Evolutionary conservation across 306 rosid species (phyloP).

Genomic region (Medicago ruthenica): DNA sequence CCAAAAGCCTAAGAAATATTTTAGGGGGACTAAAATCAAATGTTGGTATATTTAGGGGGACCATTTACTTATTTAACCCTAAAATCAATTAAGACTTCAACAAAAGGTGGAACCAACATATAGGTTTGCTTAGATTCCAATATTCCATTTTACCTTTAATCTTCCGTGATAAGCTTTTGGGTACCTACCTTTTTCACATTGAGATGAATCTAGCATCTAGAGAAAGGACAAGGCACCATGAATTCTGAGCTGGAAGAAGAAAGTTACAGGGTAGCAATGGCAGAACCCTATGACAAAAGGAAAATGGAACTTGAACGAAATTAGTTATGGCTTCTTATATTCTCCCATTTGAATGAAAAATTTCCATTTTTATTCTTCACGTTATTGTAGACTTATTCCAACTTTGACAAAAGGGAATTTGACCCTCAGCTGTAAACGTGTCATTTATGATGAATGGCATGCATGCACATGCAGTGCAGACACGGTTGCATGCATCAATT

Average conservation of each 20-base stretch:
- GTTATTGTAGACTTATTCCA: conserved; percentile 40
- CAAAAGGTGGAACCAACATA: not conserved
- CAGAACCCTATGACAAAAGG: conserved; percentile 40
- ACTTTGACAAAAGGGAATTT: conserved; percentile 38
- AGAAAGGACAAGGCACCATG: conserved; percentile 32
- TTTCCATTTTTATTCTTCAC: conserved; percentile 38
- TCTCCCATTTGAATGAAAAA: conserved; percentile 39
- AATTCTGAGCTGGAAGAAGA: conserved; percentile 45
- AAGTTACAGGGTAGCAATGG: conserved; percentile 28
- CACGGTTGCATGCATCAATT: conserved; percentile 31
- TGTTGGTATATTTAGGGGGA: too few species aligned
- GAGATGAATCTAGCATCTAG: conserved; percentile 35
- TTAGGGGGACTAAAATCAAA: too few species aligned
- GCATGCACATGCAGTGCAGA: conserved; percentile 33
- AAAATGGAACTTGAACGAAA: conserved; percentile 37
- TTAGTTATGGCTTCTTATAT: conserved; percentile 38
- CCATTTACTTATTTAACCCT: too few species aligned
- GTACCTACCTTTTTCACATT: conserved; percentile 27
- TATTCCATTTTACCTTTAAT: conserved; percentile 27
- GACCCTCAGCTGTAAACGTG: conserved; percentile 28
- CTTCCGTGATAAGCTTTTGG: conserved; percentile 4
- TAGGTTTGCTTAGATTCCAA: conserved; percentile 19
- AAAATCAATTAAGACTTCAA: not conserved
- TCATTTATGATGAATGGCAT: conserved; percentile 41
- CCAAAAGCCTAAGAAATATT: too few species aligned